These are phyloP conservation scores for Leccinum pellstonianum DNA, from an alignment of 768 basidiomycete genomes.

Conservation along the genomic window DNA sequence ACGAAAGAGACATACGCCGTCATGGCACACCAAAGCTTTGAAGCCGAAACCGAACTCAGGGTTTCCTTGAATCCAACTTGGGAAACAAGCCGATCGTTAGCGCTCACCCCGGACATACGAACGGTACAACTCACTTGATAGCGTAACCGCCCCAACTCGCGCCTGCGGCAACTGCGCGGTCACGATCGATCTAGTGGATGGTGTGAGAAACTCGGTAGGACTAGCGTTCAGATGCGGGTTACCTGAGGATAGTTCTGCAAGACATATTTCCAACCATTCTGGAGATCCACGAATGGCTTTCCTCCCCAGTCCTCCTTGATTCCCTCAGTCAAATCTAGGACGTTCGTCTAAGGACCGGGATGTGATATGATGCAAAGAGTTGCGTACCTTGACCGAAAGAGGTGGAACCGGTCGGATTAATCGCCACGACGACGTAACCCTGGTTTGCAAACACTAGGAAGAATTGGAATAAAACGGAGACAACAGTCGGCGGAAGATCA, in stretches of 20 bases:
- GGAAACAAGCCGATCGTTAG: slow-evolving; percentile 1
- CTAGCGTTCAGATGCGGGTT: not conserved
- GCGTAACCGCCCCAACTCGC: slow-evolving; percentile 88
- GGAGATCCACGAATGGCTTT: slow-evolving; percentile 78
- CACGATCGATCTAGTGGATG: slow-evolving; percentile 55
- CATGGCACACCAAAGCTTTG: slow-evolving; percentile 90
- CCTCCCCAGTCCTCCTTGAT: slow-evolving; percentile 84
- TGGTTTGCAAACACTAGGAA: slow-evolving; percentile 74
- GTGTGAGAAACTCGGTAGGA: not conserved
- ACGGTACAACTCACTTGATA: slow-evolving; percentile 60
- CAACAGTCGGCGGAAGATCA: not conserved
- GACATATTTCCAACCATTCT: slow-evolving; percentile 70
- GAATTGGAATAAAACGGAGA: not conserved
- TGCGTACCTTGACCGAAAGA: slow-evolving; percentile 80
- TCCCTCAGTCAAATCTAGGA: slow-evolving; percentile 72
- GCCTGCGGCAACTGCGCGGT: slow-evolving; percentile 74
- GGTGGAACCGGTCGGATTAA: slow-evolving; percentile 95
- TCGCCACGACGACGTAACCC: slow-evolving; percentile 83
- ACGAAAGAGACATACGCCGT: slow-evolving; percentile 59
- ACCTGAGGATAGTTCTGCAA: slow-evolving; percentile 71
- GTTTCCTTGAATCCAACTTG: slow-evolving; percentile 93
- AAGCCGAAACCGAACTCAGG: slow-evolving; percentile 86
- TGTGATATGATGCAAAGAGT: not conserved
- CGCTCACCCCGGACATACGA: not conserved
- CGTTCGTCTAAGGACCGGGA: not conserved